phyloP scores from a whole-genome alignment of 129 eudicot species.

The Silybum marianum region DNA sequence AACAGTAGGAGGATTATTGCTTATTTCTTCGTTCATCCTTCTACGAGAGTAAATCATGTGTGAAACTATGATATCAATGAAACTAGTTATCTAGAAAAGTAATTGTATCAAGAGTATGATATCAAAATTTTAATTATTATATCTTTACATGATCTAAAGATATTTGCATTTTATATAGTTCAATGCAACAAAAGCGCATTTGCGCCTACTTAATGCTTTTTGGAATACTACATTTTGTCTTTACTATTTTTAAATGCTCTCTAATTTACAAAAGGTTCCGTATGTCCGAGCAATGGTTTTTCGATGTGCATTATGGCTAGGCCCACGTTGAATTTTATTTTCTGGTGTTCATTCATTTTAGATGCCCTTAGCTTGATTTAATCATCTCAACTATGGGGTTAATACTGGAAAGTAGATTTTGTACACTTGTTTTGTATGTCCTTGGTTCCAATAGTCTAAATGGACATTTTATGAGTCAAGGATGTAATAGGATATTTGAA shows the following conservation, averaged over 20 bases:
- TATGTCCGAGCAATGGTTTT: background rate
- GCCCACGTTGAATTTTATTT: background rate
- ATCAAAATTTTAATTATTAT: no score
- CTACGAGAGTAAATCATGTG: background rate
- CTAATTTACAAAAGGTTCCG: background rate
- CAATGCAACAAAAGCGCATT: background rate
- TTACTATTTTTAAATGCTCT: background rate
- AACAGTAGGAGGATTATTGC: background rate
- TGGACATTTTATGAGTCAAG: background rate
- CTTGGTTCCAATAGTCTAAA: background rate
- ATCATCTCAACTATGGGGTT: background rate
- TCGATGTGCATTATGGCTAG: background rate
- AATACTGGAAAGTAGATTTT: background rate
- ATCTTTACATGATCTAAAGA: no score
- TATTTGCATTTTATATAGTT: background rate
- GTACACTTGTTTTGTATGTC: background rate
- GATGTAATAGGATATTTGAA: background rate
- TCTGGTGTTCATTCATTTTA: background rate
- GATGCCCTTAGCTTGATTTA: background rate
- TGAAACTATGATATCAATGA: background rate
- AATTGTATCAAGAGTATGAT: no score
- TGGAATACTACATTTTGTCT: background rate
- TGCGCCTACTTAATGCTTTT: background rate
- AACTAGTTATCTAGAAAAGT: no score
- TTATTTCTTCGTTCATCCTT: constrained; percentile 2